Evolutionary conservation across 345 rosid genomes (phyloP).

Genomic region (Hibiscus tridactylites): DNA sequence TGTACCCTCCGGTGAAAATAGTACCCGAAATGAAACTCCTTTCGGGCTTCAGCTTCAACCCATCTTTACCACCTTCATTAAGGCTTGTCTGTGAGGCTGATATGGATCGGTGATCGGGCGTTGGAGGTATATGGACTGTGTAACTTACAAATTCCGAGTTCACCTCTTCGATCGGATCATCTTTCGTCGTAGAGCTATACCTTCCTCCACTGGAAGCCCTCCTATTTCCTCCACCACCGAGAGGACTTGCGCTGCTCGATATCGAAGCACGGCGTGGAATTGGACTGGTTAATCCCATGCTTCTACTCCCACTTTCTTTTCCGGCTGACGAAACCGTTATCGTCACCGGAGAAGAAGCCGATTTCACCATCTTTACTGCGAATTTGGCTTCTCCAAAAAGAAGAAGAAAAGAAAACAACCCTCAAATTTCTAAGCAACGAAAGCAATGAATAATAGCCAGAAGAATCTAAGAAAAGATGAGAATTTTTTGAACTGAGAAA

Average conservation of each 20-base stretch:
- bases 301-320: constrained; percentile 56
- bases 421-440: background rate
- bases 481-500: background rate
- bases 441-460: background rate
- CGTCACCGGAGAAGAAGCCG: constrained; percentile 52
- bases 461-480: background rate
- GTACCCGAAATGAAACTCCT: constrained; percentile 48
- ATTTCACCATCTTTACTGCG: constrained; percentile 34
- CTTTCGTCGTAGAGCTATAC: constrained; percentile 45
- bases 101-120: constrained; percentile 62
- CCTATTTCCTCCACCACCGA: constrained; percentile 33
- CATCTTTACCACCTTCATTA: constrained; percentile 21
- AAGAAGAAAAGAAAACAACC: background rate
- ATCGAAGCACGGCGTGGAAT: constrained; percentile 40
- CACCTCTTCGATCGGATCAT: constrained; percentile 31
- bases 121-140: constrained; percentile 71
- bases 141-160: constrained; percentile 50
- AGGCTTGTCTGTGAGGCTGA: constrained; percentile 44
- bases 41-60: constrained; percentile 25
- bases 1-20: constrained; percentile 59
- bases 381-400: background rate
- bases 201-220: constrained; percentile 41
- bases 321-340: constrained; percentile 58
- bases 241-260: constrained; percentile 43
- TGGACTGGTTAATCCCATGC: constrained; percentile 65